Evolutionary conservation across 2,329 filamentous ascomycete species (phyloP), one percentile per base, ranked within the genome.

Genomic region (Penicillium hesseltinei): DNA sequence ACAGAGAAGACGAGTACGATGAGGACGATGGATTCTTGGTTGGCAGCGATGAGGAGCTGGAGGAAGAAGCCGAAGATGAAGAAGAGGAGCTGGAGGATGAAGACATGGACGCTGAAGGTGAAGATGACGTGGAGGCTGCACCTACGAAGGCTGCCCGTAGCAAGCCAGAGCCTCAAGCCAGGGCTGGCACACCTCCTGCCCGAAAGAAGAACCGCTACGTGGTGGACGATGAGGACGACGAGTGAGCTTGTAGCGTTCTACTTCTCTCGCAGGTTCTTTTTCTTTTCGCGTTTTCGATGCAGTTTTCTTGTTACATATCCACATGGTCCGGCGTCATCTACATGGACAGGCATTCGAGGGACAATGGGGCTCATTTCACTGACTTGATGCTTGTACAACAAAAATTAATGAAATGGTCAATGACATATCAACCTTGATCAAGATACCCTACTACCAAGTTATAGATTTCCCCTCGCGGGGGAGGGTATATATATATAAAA

Each of bases 1-100:
- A 73, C 75, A 88, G 89, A 71, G 86, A 92, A 72, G 88, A 95
- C 74, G 88, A 92, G 67, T 92, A 92, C 68, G 90, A 93, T 70
- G 88, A 89, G 68, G 88, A 90, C 47, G 90, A 92, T 68, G 89
- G 88, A 52, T 93, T 93, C 75, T 86, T 93, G 51, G 79, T 79
- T 25, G 73, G 73, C 17, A 79, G 77, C 46, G 79, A 81, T 49
- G 79, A 81, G 65, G 79, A 81, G 46, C 69, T 73, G 2, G 79
- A 81, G 58, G 67, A 79, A 33, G 76, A 73, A 17, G 78, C 74
- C 9, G 77, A 77, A 23, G 76, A 75, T 5, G 78, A 78, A 13
- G 75, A 77, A 46, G 74, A 76, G 21, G 70, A 73, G 23, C 65
- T 75, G 9, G 74, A 75, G 45, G 77, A 78, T 49, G 77, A 77